These are phyloP conservation scores for Pseudisothecium myosuroides DNA, from an alignment of 225 moss, liverwort and hornwort species.

Conservation along the genomic window DNA sequence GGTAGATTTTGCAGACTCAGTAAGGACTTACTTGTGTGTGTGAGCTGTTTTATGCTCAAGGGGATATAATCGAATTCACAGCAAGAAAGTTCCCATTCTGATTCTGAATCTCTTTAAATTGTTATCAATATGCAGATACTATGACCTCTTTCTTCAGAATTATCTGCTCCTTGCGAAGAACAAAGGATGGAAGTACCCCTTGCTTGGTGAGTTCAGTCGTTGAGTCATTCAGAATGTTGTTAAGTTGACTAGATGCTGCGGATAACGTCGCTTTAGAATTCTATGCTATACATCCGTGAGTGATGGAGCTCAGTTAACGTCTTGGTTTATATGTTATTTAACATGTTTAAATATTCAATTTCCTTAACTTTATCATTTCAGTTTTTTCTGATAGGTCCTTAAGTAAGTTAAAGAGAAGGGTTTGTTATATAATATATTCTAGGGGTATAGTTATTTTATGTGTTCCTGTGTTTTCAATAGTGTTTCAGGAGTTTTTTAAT, in stretches of 20 bases:
- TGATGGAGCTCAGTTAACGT: background rate
- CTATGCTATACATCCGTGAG: background rate
- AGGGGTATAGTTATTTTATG: background rate
- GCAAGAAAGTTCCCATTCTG: background rate
- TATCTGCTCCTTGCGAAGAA: slow-evolving; percentile 61
- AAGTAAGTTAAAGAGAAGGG: background rate
- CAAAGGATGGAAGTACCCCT: slow-evolving; percentile 81
- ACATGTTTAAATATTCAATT: background rate
- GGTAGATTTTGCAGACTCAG: background rate
- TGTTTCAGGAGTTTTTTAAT: background rate
- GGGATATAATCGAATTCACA: background rate
- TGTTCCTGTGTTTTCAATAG: background rate
- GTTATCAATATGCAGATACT: slow-evolving; percentile 48
- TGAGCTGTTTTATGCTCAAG: background rate
- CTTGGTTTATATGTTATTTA: background rate
- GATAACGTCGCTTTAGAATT: background rate
- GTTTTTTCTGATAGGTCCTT: background rate
- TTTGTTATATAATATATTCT: background rate
- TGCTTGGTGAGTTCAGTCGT: slow-evolving; percentile 53
- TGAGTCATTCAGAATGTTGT: background rate
- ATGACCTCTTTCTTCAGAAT: slow-evolving; percentile 84
- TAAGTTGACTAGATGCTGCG: background rate
- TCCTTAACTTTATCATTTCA: background rate
- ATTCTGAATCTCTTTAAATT: background rate
- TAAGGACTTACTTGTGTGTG: background rate